A percentile compares a stretch with the other conserved stretches of the same genome.
Conservation (phyloP, 73 alveolate genomes). For the Paramecium primaurelia region DNA sequence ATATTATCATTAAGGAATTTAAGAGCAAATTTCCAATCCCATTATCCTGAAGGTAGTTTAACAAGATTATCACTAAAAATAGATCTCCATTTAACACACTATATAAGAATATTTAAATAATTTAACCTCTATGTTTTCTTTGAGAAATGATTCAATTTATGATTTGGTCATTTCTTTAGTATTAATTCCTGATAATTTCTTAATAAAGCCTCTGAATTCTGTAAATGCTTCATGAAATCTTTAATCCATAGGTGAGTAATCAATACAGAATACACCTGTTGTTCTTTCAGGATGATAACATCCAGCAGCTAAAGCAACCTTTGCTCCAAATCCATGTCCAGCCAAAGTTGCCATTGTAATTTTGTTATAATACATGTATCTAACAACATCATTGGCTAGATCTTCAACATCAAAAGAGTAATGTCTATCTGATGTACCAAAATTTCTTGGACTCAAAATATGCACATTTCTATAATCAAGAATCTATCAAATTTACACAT, state of each 20-base stretch:
- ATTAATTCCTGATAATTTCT: slow-evolving; percentile 46
- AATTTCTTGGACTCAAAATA: slow-evolving; percentile 77
- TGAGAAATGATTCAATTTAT: slow-evolving; percentile 42
- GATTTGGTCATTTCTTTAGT: not conserved
- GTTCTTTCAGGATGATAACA: slow-evolving; percentile 72
- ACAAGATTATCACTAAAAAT: slow-evolving; percentile 66
- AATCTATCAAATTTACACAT: not conserved
- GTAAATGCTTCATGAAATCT: slow-evolving; percentile 73
- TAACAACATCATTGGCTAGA: slow-evolving; percentile 71
- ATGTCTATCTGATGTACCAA: slow-evolving; percentile 80
- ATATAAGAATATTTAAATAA: not conserved
- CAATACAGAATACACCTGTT: slow-evolving; percentile 82
- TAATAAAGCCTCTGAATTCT: slow-evolving; percentile 69
- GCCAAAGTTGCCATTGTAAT: slow-evolving; percentile 80
- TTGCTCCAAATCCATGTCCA: slow-evolving; percentile 91
- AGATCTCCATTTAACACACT: slow-evolving; percentile 76
- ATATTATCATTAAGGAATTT: slow-evolving; percentile 26
- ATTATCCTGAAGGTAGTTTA: not conserved
- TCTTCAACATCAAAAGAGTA: slow-evolving; percentile 71
- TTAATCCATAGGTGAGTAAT: slow-evolving; percentile 81
- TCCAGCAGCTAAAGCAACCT: slow-evolving; percentile 86
- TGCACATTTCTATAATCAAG: slow-evolving; percentile 71
- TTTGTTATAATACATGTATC: slow-evolving; percentile 77
- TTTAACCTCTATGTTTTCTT: slow-evolving; percentile 42
- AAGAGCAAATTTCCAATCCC: slow-evolving; percentile 34